These are phyloP conservation scores for Metarhizium rileyi DNA, from an alignment of 2,329 filamentous ascomycete genomes.

Conservation along the genomic window DNA sequence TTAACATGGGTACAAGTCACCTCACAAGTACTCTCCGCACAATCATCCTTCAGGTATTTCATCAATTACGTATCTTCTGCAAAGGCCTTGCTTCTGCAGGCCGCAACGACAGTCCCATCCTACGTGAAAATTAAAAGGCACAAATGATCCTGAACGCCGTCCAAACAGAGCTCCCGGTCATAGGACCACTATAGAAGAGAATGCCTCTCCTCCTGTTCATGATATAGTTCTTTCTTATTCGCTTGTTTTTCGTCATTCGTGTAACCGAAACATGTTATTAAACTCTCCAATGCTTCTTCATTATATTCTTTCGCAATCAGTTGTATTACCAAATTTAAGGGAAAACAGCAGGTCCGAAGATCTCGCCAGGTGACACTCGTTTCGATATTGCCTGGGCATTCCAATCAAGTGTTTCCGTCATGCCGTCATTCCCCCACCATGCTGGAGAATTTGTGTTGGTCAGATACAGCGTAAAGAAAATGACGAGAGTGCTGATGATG, in stretches of 20 bases:
- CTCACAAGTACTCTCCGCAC: background rate
- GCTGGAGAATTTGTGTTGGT: constrained; percentile 43
- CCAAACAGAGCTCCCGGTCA: background rate
- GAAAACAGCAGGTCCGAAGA: constrained; percentile 37
- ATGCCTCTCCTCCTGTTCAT: background rate
- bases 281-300: background rate
- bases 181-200: background rate
- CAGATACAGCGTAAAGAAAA: constrained; percentile 59
- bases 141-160: constrained; percentile 9
- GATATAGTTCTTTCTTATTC: background rate
- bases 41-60: background rate
- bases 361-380: constrained; percentile 31
- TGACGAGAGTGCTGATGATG: constrained; percentile 55
- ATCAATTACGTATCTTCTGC: constrained; percentile 9
- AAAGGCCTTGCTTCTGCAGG: background rate
- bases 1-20: background rate
- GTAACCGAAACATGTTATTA: constrained; percentile 2
- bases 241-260: constrained; percentile 2
- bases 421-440: constrained; percentile 53
- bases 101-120: background rate
- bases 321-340: constrained; percentile 2
- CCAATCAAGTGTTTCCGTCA: constrained; percentile 37
- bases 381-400: constrained; percentile 32
- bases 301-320: background rate
- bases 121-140: background rate